Evolutionary conservation across 2,329 filamentous ascomycete genomes (phyloP), one percentile per base, ranked within the genome.

Genomic region (Pseudocercospora fuligena): DNA sequence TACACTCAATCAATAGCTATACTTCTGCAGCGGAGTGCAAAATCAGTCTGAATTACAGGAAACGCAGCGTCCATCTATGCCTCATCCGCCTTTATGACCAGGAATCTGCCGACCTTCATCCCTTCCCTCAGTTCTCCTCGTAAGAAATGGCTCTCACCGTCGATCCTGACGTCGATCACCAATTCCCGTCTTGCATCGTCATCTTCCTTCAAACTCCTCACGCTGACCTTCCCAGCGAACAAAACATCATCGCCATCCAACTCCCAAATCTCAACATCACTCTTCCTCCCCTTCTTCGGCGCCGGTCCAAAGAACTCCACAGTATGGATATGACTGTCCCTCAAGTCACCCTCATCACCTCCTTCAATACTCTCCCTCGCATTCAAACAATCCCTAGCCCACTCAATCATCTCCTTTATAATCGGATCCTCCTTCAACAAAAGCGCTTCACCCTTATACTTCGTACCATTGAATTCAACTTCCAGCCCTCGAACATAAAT

Each of bases 361-460:
- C 11, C 53, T 19, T 58, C 56, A 40, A 58, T 43, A 58, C 56
- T 58, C 9, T 58, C 29, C 56, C n/a, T 31, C n/a, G 56, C 56
- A 40, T 31, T 11, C 29, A n/a, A 23, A 16, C 31, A 5, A 14
- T 58, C 29, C 16, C 33, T 9, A 3, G 56, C 56, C 16, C 25
- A 21, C 11, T 25, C n/a, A 11, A 58, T 43, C 31, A 40, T 19
- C 14, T 43, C 19, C n/a, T 19, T 14, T 0, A 58, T 58, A 19
- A 19, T 25, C 31, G 56, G 56, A 40, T 58, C 56, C 1, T 19
- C n/a, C 31, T 43, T 58, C 29, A 58, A 27, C 29, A 58, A 33
- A 25, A 19, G 14, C 9, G n/a, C 56, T 4, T 36, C 31, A 33
- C 29, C 31, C n/a, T 5, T 5, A n/a, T 58, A 58, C n/a, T 25